These are phyloP conservation scores for Paramyrothecium sp. DNA, from an alignment of 2,329 filamentous ascomycete species.

Conservation along the genomic window DNA sequence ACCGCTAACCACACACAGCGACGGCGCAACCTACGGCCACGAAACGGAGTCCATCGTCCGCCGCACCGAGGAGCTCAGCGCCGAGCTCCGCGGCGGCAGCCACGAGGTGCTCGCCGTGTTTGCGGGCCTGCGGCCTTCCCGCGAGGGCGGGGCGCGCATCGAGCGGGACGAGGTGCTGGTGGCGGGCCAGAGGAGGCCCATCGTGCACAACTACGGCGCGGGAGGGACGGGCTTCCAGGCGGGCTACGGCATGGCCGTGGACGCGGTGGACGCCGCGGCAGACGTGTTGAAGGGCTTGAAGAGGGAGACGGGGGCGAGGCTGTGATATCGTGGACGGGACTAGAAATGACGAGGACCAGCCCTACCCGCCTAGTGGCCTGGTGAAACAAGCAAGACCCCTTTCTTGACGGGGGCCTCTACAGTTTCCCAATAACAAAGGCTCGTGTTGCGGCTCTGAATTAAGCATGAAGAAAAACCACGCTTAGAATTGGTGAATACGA, in stretches of 20 bases:
- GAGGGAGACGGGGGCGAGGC: not conserved
- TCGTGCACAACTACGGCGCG: constrained; percentile 44
- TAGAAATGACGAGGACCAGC: no score
- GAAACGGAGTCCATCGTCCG: constrained; percentile 36
- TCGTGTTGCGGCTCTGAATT: no score
- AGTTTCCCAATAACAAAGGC: no score
- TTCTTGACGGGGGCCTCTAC: no score
- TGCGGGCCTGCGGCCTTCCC: constrained; percentile 31
- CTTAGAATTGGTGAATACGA: no score
- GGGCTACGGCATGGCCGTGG: constrained; percentile 36
- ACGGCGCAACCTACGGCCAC: constrained; percentile 31
- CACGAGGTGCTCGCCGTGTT: constrained; percentile 30
- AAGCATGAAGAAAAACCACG: no score
- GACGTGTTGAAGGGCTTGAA: constrained; percentile 19
- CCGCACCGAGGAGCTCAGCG: constrained; percentile 28
- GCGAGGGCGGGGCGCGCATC: constrained; percentile 40
- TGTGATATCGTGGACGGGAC: not conserved
- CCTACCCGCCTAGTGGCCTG: no score
- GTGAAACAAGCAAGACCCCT: no score
- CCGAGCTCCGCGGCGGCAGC: constrained; percentile 19
- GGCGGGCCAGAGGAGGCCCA: constrained; percentile 14
- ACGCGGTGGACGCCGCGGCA: constrained; percentile 27
- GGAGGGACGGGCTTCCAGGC: constrained; percentile 45
- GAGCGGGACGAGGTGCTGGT: constrained; percentile 34
- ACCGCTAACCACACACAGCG: constrained; percentile 12